Evolutionary conservation across 1,284 basidiomycete species (phyloP), one percentile per base, ranked within the genome.

Genomic region (Irpex lacteus): DNA sequence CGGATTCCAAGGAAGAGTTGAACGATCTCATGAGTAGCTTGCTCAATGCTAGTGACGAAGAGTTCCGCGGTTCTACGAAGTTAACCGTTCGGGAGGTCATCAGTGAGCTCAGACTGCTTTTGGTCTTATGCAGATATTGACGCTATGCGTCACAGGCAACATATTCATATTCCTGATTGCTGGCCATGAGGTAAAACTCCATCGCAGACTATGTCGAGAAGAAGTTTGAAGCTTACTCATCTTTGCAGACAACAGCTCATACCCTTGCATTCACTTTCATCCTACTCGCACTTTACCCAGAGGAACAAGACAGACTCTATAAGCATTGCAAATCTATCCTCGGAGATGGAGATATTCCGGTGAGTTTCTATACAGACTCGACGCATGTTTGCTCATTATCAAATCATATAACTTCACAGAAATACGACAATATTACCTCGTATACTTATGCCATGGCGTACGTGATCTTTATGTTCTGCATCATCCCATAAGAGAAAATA

Each of bases 251-350:
- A 0, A 78, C 81, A 2, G 82, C 81, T 0, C 81, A 85, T 70
- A 85, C 86, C 0, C 72, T 90, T 2, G 82, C 81, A 53, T 89
- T 85, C 65, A 74, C 84, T 1, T 80, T 90, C 61, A 86, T 80
- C 9, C 74, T 80, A 34, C 73, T 85, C 2, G 81, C 82, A 0
- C 68, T 84, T 15, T 80, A 90, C 70, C 85, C 80, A 3, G 82
- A 87, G 0, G 81, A 85, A 67, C 89, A 91, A 71, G 85, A 88
- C 62, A 82, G 77, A 63, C 72, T 90, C 5, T 82, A 81, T 67
- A 70, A 85, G 47, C 82, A 88, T 52, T 81, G 89, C 67, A 78
- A 76, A 32, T 67, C 69, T 1, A 68, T 84, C 2, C 70, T 83
- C 49, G 72, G 79, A 5, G 77, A 81, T 50, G 80, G 76, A n/a